These are phyloP conservation scores for Eremochloa ophiuroides DNA, from an alignment of 176 grass and related monocot genomes.

Conservation along the genomic window DNA sequence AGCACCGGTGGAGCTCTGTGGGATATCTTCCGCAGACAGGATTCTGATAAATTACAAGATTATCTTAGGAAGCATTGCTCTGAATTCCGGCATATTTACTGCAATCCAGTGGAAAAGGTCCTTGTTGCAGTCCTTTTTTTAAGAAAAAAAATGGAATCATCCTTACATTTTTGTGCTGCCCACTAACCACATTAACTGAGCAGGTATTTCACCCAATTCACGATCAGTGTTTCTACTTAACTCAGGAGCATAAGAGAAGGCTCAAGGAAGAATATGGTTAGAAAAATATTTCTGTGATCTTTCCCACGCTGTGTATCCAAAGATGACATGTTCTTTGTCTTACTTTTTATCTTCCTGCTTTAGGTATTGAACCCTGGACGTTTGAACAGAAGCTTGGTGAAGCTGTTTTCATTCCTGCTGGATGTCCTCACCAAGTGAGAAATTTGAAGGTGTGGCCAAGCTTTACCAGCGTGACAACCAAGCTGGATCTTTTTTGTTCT, in stretches of 20 bases:
- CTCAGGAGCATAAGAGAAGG: slow-evolving; percentile 66
- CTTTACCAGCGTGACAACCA: background rate
- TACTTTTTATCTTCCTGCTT: slow-evolving; percentile 10
- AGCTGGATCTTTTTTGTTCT: background rate
- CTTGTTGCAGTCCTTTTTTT: background rate
- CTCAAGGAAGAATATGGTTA: slow-evolving; percentile 83
- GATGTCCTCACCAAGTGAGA: slow-evolving; percentile 87
- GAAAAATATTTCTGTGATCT: background rate
- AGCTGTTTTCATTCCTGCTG: slow-evolving; percentile 77
- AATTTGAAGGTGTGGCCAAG: slow-evolving; percentile 69
- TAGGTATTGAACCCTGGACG: slow-evolving; percentile 88
- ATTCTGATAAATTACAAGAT: slow-evolving; percentile 56
- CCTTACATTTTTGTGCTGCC: background rate
- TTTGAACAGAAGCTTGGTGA: slow-evolving; percentile 89
- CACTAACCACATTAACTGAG: background rate
- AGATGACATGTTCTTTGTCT: background rate
- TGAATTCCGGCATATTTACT: slow-evolving; percentile 67
- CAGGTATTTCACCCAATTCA: slow-evolving; percentile 77
- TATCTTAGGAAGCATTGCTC: slow-evolving; percentile 65
- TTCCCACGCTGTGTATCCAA: background rate
- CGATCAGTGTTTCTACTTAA: slow-evolving; percentile 77
- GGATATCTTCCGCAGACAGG: slow-evolving; percentile 89
- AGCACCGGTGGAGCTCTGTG: slow-evolving; percentile 60
- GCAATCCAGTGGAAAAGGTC: slow-evolving; percentile 63
- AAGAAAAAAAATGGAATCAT: background rate